Percentiles rank a stretch among this genome's conserved stretches.
These are phyloP conservation scores for Trypanosoma boissoni DNA, from an alignment of 208 protist genomes.

Conservation along the genomic window DNA sequence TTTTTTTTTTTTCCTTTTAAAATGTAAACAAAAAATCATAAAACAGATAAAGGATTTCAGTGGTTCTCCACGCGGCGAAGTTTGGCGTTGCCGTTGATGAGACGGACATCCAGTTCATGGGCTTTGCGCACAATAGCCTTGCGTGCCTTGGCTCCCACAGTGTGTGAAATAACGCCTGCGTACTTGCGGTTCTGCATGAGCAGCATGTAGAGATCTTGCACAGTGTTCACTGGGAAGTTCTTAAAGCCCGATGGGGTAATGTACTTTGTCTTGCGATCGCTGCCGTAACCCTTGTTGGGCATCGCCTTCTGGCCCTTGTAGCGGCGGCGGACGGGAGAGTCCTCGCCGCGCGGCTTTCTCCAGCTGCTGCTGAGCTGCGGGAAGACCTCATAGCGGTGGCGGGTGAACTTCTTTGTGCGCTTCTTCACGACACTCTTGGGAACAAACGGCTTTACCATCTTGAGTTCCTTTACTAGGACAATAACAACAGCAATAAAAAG, in stretches of 20 bases:
- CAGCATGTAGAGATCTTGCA: constrained; percentile 98
- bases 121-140: constrained; percentile 98
- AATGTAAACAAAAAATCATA: constrained; percentile 12
- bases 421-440: constrained; percentile 96
- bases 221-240: constrained; percentile 95
- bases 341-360: constrained; percentile 99
- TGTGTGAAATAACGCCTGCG: constrained; percentile 96
- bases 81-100: constrained; percentile 95
- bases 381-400: constrained; percentile 95
- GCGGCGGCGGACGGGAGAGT: constrained; percentile 96
- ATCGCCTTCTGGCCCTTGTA: constrained; percentile 97
- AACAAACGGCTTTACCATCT: constrained; percentile 80
- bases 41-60: constrained; percentile 19
- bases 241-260: constrained; percentile 97
- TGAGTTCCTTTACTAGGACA: constrained; percentile 4
- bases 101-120: constrained; percentile 98
- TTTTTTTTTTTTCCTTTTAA: constrained; percentile 15
- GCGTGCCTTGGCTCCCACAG: constrained; percentile 93
- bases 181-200: constrained; percentile 99
- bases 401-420: constrained; percentile 96
- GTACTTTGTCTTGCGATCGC: constrained; percentile 96
- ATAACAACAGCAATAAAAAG: not conserved
- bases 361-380: constrained; percentile 94
- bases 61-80: constrained; percentile 60
- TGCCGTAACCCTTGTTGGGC: constrained; percentile 99